A percentile compares a stretch with the other conserved stretches of the same genome.
phyloP scores from a whole-genome alignment of 345 rosid genomes.

The Linum trigynum region DNA sequence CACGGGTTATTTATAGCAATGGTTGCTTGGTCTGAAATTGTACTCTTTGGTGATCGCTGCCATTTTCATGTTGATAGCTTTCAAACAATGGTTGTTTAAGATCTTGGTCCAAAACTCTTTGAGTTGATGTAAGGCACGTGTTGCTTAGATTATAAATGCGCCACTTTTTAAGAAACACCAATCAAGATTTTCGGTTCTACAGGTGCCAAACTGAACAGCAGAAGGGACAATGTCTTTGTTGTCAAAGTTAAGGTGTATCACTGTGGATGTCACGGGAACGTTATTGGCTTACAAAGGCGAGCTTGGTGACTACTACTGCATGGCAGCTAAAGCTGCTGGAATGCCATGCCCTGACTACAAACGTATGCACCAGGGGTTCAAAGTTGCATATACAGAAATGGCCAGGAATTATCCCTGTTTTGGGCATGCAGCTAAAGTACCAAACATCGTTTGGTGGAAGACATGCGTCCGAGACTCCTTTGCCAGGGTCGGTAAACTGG shows the following conservation, averaged over 20 bases:
- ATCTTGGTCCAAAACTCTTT: neutral
- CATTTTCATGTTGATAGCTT: too few species aligned
- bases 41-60: too few species aligned
- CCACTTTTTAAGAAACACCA: too few species aligned
- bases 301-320: constrained; percentile 97
- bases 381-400: constrained; percentile 82
- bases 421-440: constrained; percentile 72
- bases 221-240: constrained; percentile 38
- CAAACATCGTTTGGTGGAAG: constrained; percentile 93
- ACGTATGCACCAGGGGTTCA: constrained; percentile 83
- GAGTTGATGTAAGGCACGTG: neutral
- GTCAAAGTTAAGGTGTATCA: constrained; percentile 66
- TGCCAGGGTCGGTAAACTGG: constrained; percentile 14
- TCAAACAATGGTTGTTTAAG: neutral
- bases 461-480: constrained; percentile 79
- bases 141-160: too few species aligned
- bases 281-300: constrained; percentile 95
- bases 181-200: too few species aligned
- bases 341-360: constrained; percentile 91
- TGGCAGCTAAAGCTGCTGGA: constrained; percentile 96
- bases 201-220: too few species aligned
- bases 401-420: constrained; percentile 86
- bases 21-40: neutral
- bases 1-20: too few species aligned
- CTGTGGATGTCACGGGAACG: constrained; percentile 96